A percentile compares a stretch with the other conserved stretches of the same genome.
Evolutionary conservation across 345 rosid genomes (phyloP).

Genomic region (Durio zibethinus): DNA sequence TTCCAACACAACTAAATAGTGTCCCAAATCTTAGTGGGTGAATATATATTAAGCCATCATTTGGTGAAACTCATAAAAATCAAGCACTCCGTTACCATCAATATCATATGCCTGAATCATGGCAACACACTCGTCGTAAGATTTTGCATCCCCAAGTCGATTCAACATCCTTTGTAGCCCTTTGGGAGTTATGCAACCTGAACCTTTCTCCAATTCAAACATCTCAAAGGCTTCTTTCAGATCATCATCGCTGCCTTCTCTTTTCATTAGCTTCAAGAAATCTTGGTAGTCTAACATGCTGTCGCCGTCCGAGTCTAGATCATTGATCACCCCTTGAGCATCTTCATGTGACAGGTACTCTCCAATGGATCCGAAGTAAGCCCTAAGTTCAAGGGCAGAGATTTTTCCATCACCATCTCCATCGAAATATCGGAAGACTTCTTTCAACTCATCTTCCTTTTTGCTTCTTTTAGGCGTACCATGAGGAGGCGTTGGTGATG

Average conservation of each 20-base stretch:
- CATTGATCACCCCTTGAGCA: slow-evolving; percentile 54
- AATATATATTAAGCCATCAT: slow-evolving; percentile 61
- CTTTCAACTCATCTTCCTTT: slow-evolving; percentile 37
- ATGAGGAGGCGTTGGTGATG: slow-evolving; percentile 19
- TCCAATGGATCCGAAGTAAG: slow-evolving; percentile 69
- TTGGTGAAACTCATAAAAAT: slow-evolving; percentile 70
- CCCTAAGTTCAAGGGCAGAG: slow-evolving; percentile 64
- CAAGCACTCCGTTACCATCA: slow-evolving; percentile 87
- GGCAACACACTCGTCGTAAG: slow-evolving; percentile 68
- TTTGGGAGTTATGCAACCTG: slow-evolving; percentile 71
- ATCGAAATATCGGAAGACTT: slow-evolving; percentile 68
- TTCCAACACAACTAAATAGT: no score
- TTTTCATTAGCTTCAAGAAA: slow-evolving; percentile 56
- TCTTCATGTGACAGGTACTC: slow-evolving; percentile 64
- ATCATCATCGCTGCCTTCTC: slow-evolving; percentile 38
- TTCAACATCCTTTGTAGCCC: slow-evolving; percentile 78
- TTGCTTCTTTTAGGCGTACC: background rate
- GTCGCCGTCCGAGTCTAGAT: slow-evolving; percentile 69
- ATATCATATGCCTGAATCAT: slow-evolving; percentile 74
- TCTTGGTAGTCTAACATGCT: slow-evolving; percentile 61
- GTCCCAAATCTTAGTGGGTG: background rate
- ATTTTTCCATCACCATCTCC: slow-evolving; percentile 70
- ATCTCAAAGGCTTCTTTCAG: slow-evolving; percentile 77
- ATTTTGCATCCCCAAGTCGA: slow-evolving; percentile 62
- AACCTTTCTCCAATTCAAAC: slow-evolving; percentile 78